Evolutionary conservation across 257 asterid species (phyloP), one percentile per base, ranked within the genome.

Genomic region (Fraxinus anomala): DNA sequence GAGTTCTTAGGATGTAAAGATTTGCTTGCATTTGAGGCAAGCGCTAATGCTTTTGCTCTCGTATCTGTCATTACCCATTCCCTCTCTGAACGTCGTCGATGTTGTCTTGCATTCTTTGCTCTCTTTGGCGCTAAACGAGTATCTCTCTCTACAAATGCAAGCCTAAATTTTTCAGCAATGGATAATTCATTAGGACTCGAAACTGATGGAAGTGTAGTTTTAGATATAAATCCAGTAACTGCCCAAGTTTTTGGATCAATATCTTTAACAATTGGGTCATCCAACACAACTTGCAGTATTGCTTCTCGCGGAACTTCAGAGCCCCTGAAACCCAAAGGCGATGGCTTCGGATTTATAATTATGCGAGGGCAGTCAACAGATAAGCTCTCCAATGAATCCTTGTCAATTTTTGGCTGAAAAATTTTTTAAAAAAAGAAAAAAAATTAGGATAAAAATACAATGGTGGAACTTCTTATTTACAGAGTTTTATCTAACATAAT

Each of bases 21-120:
- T 82, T 76, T 90, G 65, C 77, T 84, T 9, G 92, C 95, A 68
- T 77, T 87, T 5, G 97, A 90, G 79, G 99, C 98, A 68, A 91
- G 97, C 19, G 89, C 94, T 59, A 92, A 34, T 21, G 99, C 96
- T 82, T 93, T 93, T 11, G 92, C 97, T 77, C 90, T 87, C 13
- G 87, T 31, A 83, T 88, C 89, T 84, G 54, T 86, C 85, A 56
- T 90, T 16, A 91, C 86, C 87, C 91, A 76, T 75, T 93, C 94
- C 89, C 87, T 92, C 83, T 87, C 94, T 17, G 98, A 96, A 36
- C 99, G 96, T 51, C 98, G 83, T 75, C 91, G 95, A 77, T 82
- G 96, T 76, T 95, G 99, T 88, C 99, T 88, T 4, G 94, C 96
- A 24, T 95, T 95, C 84, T 95, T 95, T 3, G 99, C 99, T 40